Evolutionary conservation across 2,329 filamentous ascomycete genomes (phyloP), one percentile per base, ranked within the genome.

Genomic region (Teratosphaeriaceae sp.): DNA sequence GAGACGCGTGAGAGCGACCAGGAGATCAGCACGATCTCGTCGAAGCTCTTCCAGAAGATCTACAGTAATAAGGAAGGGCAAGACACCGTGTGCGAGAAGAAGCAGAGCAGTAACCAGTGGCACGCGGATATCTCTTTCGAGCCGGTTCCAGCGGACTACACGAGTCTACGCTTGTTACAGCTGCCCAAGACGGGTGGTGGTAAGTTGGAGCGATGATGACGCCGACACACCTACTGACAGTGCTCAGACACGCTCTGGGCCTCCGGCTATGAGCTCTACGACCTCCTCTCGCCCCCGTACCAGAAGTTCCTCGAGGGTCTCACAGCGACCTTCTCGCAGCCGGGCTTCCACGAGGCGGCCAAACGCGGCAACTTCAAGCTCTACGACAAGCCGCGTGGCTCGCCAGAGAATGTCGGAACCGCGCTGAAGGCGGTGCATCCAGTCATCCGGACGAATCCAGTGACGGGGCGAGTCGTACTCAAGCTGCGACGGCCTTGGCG

Each of bases 91-190:
- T 76, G 33, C 27, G 23, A 72, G 22, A 76, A 76, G 60, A 61
- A 68, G 13, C 75, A 78, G 46, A 69, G 62, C 40, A 64, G 65
- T 16, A 49, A 51, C 29, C 42, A 46, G 21, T 70, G 72, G 73
- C 74, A 77, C 53, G 75, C 73, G 0, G 81, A 84, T 49, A 82
- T 84, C 47, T 73, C 75, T 1, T 85, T 82, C 46, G 81, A 85
- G 62, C 74, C 74, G 0, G 66, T 76, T 3, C 81, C 82, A 0
- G 72, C 74, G 3, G 80, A 85, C 56, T 85, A 84, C 53, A 73
- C 79, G 0, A 68, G 74, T 0, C 65, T 84, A 15, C 71, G 78
- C 19, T 60, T 82, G 2, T 73, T 71, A 2, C 62, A 74, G 38
- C 62, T 83, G 0, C 79, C 78, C 1, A 65, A 66, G 29, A 78